phyloP scores from a whole-genome alignment of 495 filamentous ascomycete genomes.

The Parathielavia hyrcaniae region DNA sequence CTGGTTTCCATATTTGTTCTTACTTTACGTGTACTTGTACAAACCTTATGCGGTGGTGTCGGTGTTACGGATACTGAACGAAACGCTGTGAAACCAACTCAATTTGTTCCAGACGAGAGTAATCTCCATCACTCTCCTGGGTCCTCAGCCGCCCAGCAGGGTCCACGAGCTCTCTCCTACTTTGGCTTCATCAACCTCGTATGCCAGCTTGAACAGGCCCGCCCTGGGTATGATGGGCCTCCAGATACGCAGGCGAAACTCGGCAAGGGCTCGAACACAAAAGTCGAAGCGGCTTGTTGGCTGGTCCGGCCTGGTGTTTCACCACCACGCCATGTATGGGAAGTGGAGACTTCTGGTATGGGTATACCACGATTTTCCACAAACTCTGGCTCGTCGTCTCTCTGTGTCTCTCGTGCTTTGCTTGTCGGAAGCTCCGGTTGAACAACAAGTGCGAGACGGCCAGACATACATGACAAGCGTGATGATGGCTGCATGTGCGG shows the following conservation, averaged over 20 bases:
- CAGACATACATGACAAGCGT: too few relatives aligned
- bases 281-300: background rate
- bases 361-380: too few relatives aligned
- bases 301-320: slow-evolving; percentile 5
- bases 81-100: slow-evolving; percentile 1
- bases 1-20: background rate
- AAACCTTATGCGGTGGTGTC: background rate
- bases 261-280: background rate
- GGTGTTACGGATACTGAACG: slow-evolving; percentile 2
- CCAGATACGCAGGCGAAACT: background rate
- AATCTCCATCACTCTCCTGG: background rate
- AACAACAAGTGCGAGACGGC: too few relatives aligned
- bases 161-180: too few relatives aligned
- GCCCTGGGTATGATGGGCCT: background rate
- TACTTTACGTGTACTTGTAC: background rate
- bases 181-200: background rate
- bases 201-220: background rate
- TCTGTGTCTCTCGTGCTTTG: too few relatives aligned
- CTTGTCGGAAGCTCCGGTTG: too few relatives aligned
- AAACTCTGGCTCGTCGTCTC: too few relatives aligned
- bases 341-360: background rate
- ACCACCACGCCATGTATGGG: background rate
- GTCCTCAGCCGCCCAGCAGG: too few relatives aligned
- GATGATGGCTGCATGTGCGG: too few relatives aligned
- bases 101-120: slow-evolving; percentile 2